Conservation (phyloP, 768 basidiomycete species). For the Austroboletus festivus region DNA sequence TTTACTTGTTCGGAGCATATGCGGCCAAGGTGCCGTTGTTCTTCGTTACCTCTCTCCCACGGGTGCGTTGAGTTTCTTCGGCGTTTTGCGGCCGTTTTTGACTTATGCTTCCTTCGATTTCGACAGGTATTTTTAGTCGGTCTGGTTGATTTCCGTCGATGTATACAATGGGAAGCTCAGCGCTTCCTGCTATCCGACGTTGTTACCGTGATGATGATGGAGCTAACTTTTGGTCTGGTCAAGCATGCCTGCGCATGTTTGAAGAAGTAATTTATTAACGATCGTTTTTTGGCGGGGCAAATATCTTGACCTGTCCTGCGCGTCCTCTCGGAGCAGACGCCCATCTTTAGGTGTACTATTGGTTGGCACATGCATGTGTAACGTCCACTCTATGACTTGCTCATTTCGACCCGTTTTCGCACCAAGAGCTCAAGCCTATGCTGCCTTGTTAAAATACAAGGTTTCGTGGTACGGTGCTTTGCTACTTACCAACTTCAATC, state of each 20-base stretch:
- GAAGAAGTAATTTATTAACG: background rate
- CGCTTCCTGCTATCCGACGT: background rate
- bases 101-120: background rate
- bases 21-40: background rate
- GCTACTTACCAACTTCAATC: too few species aligned
- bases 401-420: too few species aligned
- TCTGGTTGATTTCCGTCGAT: conserved; percentile 4
- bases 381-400: too few species aligned
- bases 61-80: conserved; percentile 2
- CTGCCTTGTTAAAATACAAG: too few species aligned
- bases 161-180: conserved; percentile 10
- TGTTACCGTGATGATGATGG: background rate
- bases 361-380: too few species aligned
- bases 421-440: too few species aligned
- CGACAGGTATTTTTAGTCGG: conserved; percentile 1
- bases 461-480: too few species aligned
- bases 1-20: background rate
- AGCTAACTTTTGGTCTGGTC: background rate
- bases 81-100: background rate
- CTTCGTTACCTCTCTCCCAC: background rate
- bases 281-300: background rate
- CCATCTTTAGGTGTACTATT: too few species aligned
- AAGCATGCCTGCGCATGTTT: background rate
- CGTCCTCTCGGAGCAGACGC: too few species aligned
- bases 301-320: too few species aligned